Conservation (phyloP, 208 protist genomes). For the Paratrypanosoma confusum region DNA sequence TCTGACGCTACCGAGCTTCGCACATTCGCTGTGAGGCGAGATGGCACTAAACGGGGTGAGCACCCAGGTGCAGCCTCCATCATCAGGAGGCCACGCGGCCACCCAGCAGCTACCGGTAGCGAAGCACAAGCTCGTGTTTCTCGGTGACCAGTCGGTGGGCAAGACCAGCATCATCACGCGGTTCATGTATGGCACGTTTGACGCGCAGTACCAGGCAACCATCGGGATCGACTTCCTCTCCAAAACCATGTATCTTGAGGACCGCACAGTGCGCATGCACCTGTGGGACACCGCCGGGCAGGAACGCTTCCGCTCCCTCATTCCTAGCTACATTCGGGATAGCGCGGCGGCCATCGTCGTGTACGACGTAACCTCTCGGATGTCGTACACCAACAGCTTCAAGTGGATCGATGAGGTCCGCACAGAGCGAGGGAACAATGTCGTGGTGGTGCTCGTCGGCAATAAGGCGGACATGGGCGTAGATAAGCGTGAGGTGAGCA, state of each 20-base stretch:
- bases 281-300: conserved; percentile 84
- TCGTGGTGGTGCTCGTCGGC: conserved; percentile 94
- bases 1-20: too few relatives aligned
- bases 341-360: conserved; percentile 95
- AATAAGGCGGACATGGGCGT: conserved; percentile 94
- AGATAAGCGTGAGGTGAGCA: conserved; percentile 58
- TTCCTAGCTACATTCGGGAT: conserved; percentile 94
- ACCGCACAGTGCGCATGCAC: conserved; percentile 92
- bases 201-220: conserved; percentile 90
- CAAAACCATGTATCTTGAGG: conserved; percentile 96
- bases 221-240: conserved; percentile 99
- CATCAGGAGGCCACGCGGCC: too few relatives aligned
- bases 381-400: conserved; percentile 87
- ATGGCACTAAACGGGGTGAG: too few relatives aligned
- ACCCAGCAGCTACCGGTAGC: conserved; percentile 18
- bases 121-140: conserved; percentile 97
- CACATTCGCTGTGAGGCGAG: too few relatives aligned
- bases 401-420: conserved; percentile 98
- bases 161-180: conserved; percentile 97
- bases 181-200: conserved; percentile 98
- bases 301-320: conserved; percentile 91
- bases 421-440: conserved; percentile 89
- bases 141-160: conserved; percentile 96
- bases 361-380: conserved; percentile 95
- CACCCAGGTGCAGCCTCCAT: too few relatives aligned